phyloP scores from a whole-genome alignment of 306 rosid genomes.

The Geum urbanum region DNA sequence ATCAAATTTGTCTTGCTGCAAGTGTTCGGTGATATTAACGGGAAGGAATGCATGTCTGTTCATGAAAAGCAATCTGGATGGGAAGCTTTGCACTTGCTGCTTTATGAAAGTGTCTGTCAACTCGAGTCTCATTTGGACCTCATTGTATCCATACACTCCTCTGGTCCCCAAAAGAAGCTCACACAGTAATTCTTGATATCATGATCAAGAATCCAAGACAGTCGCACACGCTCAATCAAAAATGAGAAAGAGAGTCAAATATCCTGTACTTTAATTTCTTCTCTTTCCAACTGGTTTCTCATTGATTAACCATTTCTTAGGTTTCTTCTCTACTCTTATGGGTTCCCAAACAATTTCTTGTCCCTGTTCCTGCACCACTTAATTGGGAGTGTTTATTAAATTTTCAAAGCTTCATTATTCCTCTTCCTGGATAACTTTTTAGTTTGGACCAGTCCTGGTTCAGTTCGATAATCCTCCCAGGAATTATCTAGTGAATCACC shows the following conservation, averaged over 20 bases:
- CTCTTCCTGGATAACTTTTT: slow-evolving; percentile 18
- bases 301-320: slow-evolving; percentile 18
- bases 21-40: no score
- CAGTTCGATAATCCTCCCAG: no score
- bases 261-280: slow-evolving; percentile 37
- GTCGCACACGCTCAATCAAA: neutral
- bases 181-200: neutral
- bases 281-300: slow-evolving; percentile 29
- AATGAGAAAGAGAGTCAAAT: neutral
- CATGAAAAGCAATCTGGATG: no score
- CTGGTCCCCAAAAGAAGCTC: slow-evolving; percentile 1
- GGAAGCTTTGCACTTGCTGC: no score
- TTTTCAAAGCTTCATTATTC: slow-evolving; percentile 20
- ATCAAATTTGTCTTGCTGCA: slow-evolving; percentile 87
- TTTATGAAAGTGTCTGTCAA: no score
- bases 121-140: no score
- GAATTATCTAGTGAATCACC: no score
- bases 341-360: slow-evolving; percentile 25
- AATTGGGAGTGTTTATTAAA: no score
- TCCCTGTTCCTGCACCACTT: slow-evolving; percentile 12
- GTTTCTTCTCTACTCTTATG: slow-evolving; percentile 27
- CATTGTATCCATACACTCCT: no score
- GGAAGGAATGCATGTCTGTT: no score
- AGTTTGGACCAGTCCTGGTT: slow-evolving; percentile 21
- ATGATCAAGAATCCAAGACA: neutral